Evolutionary conservation across 2,329 filamentous ascomycete genomes (phyloP).

Genomic region (Pyricularia pennisetigena): DNA sequence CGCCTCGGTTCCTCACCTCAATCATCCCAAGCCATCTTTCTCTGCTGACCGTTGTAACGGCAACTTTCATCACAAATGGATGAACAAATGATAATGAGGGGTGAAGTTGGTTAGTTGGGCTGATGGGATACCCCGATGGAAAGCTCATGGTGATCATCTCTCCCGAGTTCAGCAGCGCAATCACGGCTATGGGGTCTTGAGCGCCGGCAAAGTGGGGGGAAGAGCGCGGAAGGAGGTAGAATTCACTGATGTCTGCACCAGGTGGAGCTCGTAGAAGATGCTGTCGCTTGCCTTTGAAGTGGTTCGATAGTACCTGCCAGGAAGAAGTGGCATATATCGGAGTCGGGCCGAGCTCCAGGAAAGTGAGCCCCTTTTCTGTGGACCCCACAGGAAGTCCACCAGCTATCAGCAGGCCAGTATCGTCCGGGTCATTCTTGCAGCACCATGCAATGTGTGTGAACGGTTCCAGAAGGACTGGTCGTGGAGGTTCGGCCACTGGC

Average conservation of each 20-base stretch:
- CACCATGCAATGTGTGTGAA: slow-evolving; percentile 82
- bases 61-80: slow-evolving; percentile 70
- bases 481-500: slow-evolving; percentile 23
- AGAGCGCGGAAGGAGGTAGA: slow-evolving; percentile 70
- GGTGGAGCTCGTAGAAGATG: slow-evolving; percentile 65
- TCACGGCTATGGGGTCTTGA: slow-evolving; percentile 81
- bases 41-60: slow-evolving; percentile 65
- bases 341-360: slow-evolving; percentile 80
- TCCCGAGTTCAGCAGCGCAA: slow-evolving; percentile 73
- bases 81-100: slow-evolving; percentile 81
- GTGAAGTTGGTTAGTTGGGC: slow-evolving; percentile 86
- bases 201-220: slow-evolving; percentile 82
- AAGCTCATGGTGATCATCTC: slow-evolving; percentile 87
- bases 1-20: slow-evolving; percentile 74
- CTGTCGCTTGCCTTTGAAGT: slow-evolving; percentile 70
- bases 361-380: slow-evolving; percentile 68
- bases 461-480: slow-evolving; percentile 56
- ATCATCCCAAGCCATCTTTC: slow-evolving; percentile 81
- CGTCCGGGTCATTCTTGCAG: slow-evolving; percentile 86
- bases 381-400: slow-evolving; percentile 65
- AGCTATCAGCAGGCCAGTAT: slow-evolving; percentile 79
- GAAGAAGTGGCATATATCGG: slow-evolving; percentile 86
- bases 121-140: slow-evolving; percentile 82
- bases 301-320: slow-evolving; percentile 71
- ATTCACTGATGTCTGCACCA: slow-evolving; percentile 68